Base-by-base conservation (phyloP, 2,329 filamentous ascomycete species). In the Diaporthe humulicola region DNA sequence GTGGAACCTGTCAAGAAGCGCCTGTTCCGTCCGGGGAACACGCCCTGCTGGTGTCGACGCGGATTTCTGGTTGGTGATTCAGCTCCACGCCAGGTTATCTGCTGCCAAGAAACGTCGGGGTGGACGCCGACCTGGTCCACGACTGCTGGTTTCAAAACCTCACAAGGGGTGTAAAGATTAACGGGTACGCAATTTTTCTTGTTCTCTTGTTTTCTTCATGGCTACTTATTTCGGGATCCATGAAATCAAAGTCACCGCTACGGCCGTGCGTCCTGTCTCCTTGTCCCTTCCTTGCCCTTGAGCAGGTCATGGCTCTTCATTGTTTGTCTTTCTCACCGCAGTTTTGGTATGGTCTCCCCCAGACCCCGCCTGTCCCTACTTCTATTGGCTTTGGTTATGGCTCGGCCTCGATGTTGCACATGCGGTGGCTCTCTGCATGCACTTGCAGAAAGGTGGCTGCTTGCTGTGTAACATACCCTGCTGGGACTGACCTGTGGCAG, bases 381-480 rank as follows among this genome's bases (percentile, higher is more conserved):
- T 42, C 54, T 15, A 72, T 60, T 72, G 70, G 70, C 30, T 19
- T 40, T 72, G 45, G 33, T 42, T 19, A 50, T 72, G 25, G 57
- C 33, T 30, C 19, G 36, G 25, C 17, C 48, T 40, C 30, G 28
- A 28, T 48, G 70, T 71, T 48, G 40, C 30, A 71, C 70, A 61
- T 61, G 42, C 25, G 25, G 45, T 61, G 57, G 45, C 57, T 54
- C 57, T 54, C 57, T 30, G 64, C 45, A 42, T 33, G 70, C 45
- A 52, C 28, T 61, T 30, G 40, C 52, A 14, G 33, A 48, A 22
- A 38, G 10, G 70, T 75, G 73, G 73, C 73, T 73, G 61, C 54
- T 50, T 25, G 58, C 42, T 45, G 70, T 75, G 74, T 74, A 70
- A 74, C 71, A 61, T 58, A 3, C 67, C 58, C 14, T 69, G 25